Conservation (phyloP, 495 filamentous ascomycete genomes). For the Neurospora tetrasperma region DNA sequence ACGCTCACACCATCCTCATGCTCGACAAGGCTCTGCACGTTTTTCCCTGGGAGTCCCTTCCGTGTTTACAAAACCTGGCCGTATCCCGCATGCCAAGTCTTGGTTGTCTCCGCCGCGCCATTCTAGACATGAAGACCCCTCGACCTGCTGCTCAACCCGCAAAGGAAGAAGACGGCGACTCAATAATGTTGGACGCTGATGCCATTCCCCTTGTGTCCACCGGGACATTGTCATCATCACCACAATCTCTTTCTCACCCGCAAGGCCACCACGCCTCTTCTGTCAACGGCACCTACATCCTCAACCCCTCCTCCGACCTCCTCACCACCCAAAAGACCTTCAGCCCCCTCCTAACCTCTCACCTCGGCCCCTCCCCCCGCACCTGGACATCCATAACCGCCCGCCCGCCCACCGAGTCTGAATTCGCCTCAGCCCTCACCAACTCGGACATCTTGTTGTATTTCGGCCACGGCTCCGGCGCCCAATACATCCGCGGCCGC, state of each 20-base stretch:
- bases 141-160: not conserved
- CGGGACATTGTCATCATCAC: not conserved
- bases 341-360: constrained; percentile 44
- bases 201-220: not conserved
- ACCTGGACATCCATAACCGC: constrained; percentile 57
- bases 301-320: constrained; percentile 78
- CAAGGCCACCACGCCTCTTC: constrained; percentile 47
- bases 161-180: not conserved
- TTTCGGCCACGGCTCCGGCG: constrained; percentile 93
- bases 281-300: constrained; percentile 61
- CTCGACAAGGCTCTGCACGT: constrained; percentile 81
- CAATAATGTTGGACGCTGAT: not conserved
- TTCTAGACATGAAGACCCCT: constrained; percentile 23
- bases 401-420: constrained; percentile 61
- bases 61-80: constrained; percentile 68
- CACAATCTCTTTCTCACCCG: not conserved
- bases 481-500: constrained; percentile 77
- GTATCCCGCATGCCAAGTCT: constrained; percentile 80
- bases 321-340: constrained; percentile 64
- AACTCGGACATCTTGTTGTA: constrained; percentile 66
- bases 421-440: constrained; percentile 56
- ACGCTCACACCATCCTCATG: constrained; percentile 79
- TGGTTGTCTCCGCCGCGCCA: constrained; percentile 54
- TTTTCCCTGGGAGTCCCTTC: constrained; percentile 93
- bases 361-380: constrained; percentile 44